Conservation (phyloP, 495 filamentous ascomycete genomes). For the Neurospora terricola region DNA sequence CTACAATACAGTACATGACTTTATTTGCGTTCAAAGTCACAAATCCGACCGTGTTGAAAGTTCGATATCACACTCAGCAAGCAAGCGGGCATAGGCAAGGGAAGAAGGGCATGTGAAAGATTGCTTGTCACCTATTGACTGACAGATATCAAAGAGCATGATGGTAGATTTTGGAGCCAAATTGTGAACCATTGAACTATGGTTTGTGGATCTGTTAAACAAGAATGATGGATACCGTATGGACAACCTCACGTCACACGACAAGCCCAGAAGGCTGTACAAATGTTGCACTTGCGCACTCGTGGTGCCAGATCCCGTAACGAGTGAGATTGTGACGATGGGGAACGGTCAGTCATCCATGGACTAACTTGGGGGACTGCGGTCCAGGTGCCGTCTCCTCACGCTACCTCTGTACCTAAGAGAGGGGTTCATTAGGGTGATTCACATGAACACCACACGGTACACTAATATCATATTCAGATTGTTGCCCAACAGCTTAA, state of each 20-base stretch:
- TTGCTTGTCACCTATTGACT: too few species aligned
- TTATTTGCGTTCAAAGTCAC: background rate
- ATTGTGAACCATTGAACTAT: background rate
- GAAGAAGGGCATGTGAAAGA: background rate
- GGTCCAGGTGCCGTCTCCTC: background rate
- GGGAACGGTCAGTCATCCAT: background rate
- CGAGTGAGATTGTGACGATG: background rate
- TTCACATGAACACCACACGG: background rate
- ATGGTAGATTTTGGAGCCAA: background rate
- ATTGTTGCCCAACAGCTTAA: background rate
- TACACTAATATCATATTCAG: background rate
- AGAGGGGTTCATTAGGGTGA: background rate
- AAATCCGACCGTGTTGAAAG: background rate
- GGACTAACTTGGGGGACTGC: background rate
- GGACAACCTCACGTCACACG: background rate
- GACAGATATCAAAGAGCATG: background rate
- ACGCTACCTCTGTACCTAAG: too few species aligned
- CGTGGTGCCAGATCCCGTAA: background rate
- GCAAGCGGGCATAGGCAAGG: background rate
- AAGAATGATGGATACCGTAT: background rate
- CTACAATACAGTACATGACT: too few species aligned
- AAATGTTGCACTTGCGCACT: background rate
- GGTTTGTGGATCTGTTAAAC: background rate
- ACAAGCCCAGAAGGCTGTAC: too few species aligned
- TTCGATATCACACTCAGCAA: background rate